These are phyloP conservation scores for Eucalyptus erythrocorys DNA, from an alignment of 345 rosid species.

Conservation along the genomic window DNA sequence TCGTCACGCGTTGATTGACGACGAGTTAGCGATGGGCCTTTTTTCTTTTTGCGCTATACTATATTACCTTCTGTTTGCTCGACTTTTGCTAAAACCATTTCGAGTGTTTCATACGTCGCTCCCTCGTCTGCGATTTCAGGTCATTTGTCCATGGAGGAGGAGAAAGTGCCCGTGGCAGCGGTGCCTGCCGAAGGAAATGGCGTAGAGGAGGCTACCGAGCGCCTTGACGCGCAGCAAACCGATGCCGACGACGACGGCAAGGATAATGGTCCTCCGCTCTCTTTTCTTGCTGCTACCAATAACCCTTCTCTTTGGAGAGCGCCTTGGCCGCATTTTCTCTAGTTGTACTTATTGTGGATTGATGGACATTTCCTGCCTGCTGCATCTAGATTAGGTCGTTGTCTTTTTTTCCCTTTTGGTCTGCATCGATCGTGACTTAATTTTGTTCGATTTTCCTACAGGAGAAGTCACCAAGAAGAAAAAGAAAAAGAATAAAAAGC, in stretches of 20 bases:
- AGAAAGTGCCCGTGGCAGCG: neutral
- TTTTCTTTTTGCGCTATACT: too few relatives aligned
- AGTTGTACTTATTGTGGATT: neutral
- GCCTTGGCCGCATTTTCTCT: neutral
- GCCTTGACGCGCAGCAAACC: neutral
- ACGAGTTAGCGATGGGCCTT: neutral
- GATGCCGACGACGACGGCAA: neutral
- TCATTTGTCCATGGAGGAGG: neutral
- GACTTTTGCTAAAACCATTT: neutral
- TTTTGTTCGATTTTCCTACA: neutral
- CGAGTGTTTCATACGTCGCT: neutral
- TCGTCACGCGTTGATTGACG: neutral
- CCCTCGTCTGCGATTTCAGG: neutral
- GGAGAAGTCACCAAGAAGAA: conserved; percentile 69
- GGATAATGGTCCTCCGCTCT: neutral
- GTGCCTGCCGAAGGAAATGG: neutral
- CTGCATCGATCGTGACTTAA: neutral
- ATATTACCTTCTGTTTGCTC: neutral
- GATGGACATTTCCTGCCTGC: neutral
- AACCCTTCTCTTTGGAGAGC: neutral
- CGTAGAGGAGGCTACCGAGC: neutral
- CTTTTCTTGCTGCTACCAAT: neutral
- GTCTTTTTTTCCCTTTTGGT: neutral
- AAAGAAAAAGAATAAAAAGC: conserved; percentile 92
- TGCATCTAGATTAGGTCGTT: neutral